A percentile compares a stretch with the other conserved stretches of the same genome.
Conservation (phyloP, 148 eudicot genomes). For the Fagopyrum esculentum region DNA sequence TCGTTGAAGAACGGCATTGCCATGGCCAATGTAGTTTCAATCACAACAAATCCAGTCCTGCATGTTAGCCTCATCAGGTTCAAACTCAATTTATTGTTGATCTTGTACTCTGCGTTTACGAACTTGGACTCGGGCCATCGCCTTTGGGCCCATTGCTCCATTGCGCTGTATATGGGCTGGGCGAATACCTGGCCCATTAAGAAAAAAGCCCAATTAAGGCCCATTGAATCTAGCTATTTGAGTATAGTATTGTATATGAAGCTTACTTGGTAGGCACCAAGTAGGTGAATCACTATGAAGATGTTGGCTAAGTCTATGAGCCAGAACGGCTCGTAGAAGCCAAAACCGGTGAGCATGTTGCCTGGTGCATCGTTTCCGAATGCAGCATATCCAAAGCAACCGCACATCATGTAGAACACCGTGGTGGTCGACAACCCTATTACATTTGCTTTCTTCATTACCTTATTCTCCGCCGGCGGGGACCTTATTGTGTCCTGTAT, state of each 20-base stretch:
- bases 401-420: conserved; percentile 62
- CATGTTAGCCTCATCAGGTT: conserved; percentile 28
- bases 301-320: conserved; percentile 53
- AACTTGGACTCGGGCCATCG: conserved; percentile 30
- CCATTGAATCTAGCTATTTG: neutral
- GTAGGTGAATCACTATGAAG: conserved; percentile 58
- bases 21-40: conserved; percentile 29
- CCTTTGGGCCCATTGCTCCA: conserved; percentile 22
- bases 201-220: neutral
- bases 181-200: conserved; percentile 25
- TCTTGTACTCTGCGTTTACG: conserved; percentile 24
- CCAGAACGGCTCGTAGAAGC: conserved; percentile 77
- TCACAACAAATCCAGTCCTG: conserved; percentile 24
- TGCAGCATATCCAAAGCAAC: conserved; percentile 71
- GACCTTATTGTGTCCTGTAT: conserved; percentile 59
- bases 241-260: neutral
- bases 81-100: conserved; percentile 13
- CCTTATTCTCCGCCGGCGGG: conserved; percentile 51
- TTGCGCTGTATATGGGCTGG: conserved; percentile 29
- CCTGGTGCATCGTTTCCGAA: conserved; percentile 76
- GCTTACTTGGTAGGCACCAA: conserved; percentile 66
- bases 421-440: conserved; percentile 44
- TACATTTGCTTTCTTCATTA: conserved; percentile 61
- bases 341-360: conserved; percentile 64
- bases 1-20: conserved; percentile 38